Evolutionary conservation across 345 rosid genomes (phyloP).

Genomic region (Physaria fendleri): DNA sequence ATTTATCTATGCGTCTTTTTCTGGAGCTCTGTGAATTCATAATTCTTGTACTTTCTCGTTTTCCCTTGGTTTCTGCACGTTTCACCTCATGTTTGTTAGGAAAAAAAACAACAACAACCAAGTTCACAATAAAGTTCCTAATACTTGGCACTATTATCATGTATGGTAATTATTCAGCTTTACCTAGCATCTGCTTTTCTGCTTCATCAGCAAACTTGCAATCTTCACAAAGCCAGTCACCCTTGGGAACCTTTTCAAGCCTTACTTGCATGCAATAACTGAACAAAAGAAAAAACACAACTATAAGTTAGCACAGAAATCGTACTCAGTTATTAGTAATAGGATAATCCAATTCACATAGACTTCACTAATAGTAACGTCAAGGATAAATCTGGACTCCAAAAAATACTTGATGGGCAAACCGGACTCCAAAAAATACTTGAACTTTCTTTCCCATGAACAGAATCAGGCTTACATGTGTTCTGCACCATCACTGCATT

Average conservation of each 20-base stretch:
- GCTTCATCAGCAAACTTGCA: constrained; percentile 69
- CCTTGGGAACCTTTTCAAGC: constrained; percentile 73
- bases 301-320: neutral
- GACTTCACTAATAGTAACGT: neutral
- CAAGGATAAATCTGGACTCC: neutral
- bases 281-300: constrained; percentile 27
- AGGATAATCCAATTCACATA: neutral
- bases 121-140: neutral
- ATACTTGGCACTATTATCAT: constrained; percentile 12
- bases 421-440: neutral
- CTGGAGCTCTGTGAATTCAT: constrained; percentile 33
- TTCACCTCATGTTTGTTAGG: constrained; percentile 20
- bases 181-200: constrained; percentile 60
- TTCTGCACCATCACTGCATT: constrained; percentile 96
- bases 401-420: constrained; percentile 4
- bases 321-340: neutral
- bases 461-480: constrained; percentile 66
- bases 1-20: constrained; percentile 51
- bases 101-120: constrained; percentile 10
- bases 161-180: constrained; percentile 14
- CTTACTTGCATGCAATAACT: constrained; percentile 97
- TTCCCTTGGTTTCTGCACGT: constrained; percentile 48
- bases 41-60: constrained; percentile 29
- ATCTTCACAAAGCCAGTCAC: constrained; percentile 96
- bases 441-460: neutral